phyloP scores from a whole-genome alignment of 1,284 basidiomycete species.

The Cutaneotrichosporon spelunceum region DNA sequence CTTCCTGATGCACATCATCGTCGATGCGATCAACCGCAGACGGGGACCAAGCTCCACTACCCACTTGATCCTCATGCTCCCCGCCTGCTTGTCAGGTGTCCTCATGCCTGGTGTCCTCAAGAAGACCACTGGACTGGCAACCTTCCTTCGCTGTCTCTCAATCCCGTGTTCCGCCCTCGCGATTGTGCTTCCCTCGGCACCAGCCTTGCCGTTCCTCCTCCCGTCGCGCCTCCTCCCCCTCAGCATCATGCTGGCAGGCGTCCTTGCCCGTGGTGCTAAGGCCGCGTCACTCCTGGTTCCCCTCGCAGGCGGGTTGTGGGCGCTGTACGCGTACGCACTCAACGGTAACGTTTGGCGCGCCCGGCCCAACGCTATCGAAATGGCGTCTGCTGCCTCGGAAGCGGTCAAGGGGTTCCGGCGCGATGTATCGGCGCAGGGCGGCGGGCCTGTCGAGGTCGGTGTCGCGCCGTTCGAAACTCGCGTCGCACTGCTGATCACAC shows the following conservation, averaged over 20 bases:
- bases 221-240: slow-evolving; percentile 23
- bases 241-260: slow-evolving; percentile 19
- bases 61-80: slow-evolving; percentile 23
- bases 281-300: slow-evolving; percentile 24
- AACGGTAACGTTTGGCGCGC: slow-evolving; percentile 25
- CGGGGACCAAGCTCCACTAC: slow-evolving; percentile 17
- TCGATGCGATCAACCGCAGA: slow-evolving; percentile 18
- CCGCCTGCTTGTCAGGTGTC: slow-evolving; percentile 18
- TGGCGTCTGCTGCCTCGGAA: neutral
- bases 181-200: slow-evolving; percentile 19
- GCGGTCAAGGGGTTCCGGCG: neutral
- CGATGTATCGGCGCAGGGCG: neutral
- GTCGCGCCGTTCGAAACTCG: slow-evolving; percentile 27
- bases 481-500: slow-evolving; percentile 21
- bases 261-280: slow-evolving; percentile 24
- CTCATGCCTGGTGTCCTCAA: slow-evolving; percentile 9
- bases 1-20: slow-evolving; percentile 15
- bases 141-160: slow-evolving; percentile 14
- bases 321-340: slow-evolving; percentile 22
- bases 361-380: neutral
- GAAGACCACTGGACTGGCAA: slow-evolving; percentile 4
- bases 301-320: slow-evolving; percentile 17
- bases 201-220: slow-evolving; percentile 19
- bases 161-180: slow-evolving; percentile 23
- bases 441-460: slow-evolving; percentile 20